Base-by-base conservation (phyloP, 2,329 filamentous ascomycete species). In the Sphaerostilbella broomeana region DNA sequence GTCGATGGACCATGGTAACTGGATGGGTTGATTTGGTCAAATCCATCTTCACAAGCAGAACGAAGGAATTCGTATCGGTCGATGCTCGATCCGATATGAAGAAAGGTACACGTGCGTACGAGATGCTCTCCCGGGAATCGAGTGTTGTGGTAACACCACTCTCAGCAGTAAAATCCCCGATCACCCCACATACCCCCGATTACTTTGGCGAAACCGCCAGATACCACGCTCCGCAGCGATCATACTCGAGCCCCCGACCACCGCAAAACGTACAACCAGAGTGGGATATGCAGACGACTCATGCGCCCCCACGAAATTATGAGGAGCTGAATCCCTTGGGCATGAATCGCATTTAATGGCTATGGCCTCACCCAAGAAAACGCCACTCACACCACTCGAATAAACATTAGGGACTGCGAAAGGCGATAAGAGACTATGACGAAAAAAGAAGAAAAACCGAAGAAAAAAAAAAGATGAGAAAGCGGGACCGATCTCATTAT, bases 1-100 rank as follows among this genome's bases (percentile, higher is more conserved):
- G 84, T 25, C 82, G 89, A 37, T 79, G 77, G 59, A 82, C 84
- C n/a, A 94, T 97, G 81, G 69, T 94, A 40, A 75, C 70, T 3
- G 92, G 84, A 46, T 98, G 92, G 92, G 50, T 69, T 28, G 80
- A 94, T 18, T 64, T 89, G 28, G 60, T 80, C 49, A 66, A 60
- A 39, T 58, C 62, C 25, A 55, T 67, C 34, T 63, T 77, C 44
- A 61, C 64, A 24, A 64, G 68, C 38, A 68, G 63, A 43, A 77
- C 83, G 56, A 77, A 78, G 52, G 90, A 97, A 60, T 97, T 95
- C 53, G 84, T 95, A 47, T 94, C 86, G 26, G 81, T 84, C 31
- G 90, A 95, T 57, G 87, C 88, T 32, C 75, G 75, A 45, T 63
- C 66, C 51, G 71, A 77, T 44, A 61, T 72, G 43, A 79, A 79